Conservation (phyloP, 768 basidiomycete species). For the Rhizopogon vulgaris region DNA sequence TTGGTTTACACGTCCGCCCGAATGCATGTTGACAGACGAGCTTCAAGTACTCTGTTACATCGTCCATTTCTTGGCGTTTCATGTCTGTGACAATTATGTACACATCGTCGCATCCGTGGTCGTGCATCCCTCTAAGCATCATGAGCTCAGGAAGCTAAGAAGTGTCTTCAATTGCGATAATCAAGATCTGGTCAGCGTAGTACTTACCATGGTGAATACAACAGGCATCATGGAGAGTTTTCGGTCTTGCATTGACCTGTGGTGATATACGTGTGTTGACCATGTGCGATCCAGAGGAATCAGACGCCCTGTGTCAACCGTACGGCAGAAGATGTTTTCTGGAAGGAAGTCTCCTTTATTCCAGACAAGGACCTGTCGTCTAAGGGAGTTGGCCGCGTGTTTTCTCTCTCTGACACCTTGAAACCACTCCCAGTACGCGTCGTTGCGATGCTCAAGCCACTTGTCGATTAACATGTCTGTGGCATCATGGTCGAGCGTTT, state of each 20-base stretch:
- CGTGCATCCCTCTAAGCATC: constrained; percentile 77
- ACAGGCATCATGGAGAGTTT: constrained; percentile 75
- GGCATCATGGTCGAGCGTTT: constrained; percentile 68
- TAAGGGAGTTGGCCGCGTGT: constrained; percentile 45
- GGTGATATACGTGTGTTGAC: constrained; percentile 78
- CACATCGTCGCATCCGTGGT: constrained; percentile 71
- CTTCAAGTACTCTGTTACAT: constrained; percentile 73
- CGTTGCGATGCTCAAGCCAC: constrained; percentile 75
- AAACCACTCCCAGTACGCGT: constrained; percentile 77
- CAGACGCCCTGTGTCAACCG: constrained; percentile 70
- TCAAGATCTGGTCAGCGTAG: background rate
- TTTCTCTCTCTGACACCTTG: constrained; percentile 60
- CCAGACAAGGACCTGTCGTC: constrained; percentile 45
- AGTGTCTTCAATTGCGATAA: constrained; percentile 1
- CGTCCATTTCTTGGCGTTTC: constrained; percentile 77
- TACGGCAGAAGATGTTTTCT: constrained; percentile 75
- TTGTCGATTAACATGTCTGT: constrained; percentile 79
- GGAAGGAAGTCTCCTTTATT: constrained; percentile 71
- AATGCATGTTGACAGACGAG: constrained; percentile 63
- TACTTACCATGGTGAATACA: constrained; percentile 69
- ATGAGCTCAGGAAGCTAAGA: constrained; percentile 70
- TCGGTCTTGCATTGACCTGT: constrained; percentile 67
- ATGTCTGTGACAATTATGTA: constrained; percentile 76
- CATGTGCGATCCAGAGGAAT: constrained; percentile 79
- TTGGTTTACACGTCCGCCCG: constrained; percentile 54